phyloP scores from a whole-genome alignment of 176 grass and related monocot species.

The Cenchrus purpureus region DNA sequence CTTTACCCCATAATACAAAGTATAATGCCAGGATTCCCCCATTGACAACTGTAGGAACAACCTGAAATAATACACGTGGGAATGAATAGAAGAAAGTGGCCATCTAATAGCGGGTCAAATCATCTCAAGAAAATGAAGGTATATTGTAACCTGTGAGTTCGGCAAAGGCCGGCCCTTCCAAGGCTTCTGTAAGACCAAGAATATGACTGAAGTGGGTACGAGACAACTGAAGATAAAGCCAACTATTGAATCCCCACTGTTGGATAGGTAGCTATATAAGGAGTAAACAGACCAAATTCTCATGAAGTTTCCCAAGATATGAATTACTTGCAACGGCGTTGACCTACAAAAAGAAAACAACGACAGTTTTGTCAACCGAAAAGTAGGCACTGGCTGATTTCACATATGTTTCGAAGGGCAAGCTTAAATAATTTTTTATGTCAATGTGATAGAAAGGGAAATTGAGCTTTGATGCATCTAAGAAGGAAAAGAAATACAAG shows the following conservation, averaged over 20 bases:
- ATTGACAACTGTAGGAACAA: constrained; percentile 89
- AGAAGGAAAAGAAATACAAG: constrained; percentile 8
- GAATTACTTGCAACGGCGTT: constrained; percentile 81
- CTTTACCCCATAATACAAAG: constrained; percentile 94
- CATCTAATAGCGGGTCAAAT: background rate
- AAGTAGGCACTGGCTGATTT: background rate
- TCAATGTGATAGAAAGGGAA: background rate
- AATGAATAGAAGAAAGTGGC: constrained; percentile 26
- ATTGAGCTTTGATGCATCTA: background rate
- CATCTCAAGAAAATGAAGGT: constrained; percentile 38
- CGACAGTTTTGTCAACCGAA: background rate
- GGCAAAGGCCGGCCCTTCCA: constrained; percentile 89
- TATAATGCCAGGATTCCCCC: constrained; percentile 97
- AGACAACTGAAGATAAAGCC: constrained; percentile 98
- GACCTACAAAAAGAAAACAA: constrained; percentile 49
- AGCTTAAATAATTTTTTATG: background rate
- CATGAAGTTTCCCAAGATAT: constrained; percentile 82
- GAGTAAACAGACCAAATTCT: constrained; percentile 89
- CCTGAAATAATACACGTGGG: constrained; percentile 48
- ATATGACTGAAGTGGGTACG: constrained; percentile 81
- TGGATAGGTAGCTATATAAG: constrained; percentile 52
- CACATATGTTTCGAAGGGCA: constrained; percentile 22
- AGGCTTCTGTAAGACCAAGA: constrained; percentile 85
- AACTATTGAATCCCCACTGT: constrained; percentile 59
- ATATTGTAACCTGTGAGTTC: constrained; percentile 82